Conservation (phyloP, 2,329 filamentous ascomycete species). For the Monilinia polystroma region DNA sequence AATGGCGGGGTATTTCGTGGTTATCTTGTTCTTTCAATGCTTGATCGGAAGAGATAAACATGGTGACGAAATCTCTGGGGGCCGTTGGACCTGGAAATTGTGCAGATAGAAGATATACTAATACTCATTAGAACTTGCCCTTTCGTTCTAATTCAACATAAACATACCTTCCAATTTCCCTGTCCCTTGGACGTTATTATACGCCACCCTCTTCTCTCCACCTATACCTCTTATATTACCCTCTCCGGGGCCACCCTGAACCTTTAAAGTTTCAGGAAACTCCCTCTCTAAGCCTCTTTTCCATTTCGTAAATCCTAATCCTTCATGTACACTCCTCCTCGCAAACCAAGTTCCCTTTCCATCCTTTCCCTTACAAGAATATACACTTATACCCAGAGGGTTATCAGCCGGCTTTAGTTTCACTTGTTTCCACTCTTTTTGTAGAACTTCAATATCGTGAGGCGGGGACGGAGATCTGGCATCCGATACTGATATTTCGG, state of each 20-base stretch:
- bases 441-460: constrained; percentile 58
- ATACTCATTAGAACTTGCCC: constrained; percentile 24
- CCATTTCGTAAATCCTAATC: constrained; percentile 74
- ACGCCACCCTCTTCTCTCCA: constrained; percentile 72
- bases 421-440: constrained; percentile 80
- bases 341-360: constrained; percentile 89
- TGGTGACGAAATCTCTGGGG: constrained; percentile 81
- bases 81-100: constrained; percentile 88
- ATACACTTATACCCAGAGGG: constrained; percentile 72
- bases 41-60: constrained; percentile 65
- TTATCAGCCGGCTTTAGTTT: constrained; percentile 72
- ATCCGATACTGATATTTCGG: constrained; percentile 53
- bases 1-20: constrained; percentile 59
- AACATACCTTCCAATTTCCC: constrained; percentile 62
- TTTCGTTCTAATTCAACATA: constrained; percentile 10
- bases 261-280: constrained; percentile 74
- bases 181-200: constrained; percentile 52
- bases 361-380: constrained; percentile 76
- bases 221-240: constrained; percentile 83
- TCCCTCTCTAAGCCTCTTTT: constrained; percentile 73
- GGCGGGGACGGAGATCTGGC: constrained; percentile 45
- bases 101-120: constrained; percentile 81
- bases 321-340: constrained; percentile 76
- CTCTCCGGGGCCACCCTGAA: constrained; percentile 66
- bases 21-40: constrained; percentile 30